Evolutionary conservation across 2,329 filamentous ascomycete species (phyloP).

Genomic region (Fusarium solani-melongenae): DNA sequence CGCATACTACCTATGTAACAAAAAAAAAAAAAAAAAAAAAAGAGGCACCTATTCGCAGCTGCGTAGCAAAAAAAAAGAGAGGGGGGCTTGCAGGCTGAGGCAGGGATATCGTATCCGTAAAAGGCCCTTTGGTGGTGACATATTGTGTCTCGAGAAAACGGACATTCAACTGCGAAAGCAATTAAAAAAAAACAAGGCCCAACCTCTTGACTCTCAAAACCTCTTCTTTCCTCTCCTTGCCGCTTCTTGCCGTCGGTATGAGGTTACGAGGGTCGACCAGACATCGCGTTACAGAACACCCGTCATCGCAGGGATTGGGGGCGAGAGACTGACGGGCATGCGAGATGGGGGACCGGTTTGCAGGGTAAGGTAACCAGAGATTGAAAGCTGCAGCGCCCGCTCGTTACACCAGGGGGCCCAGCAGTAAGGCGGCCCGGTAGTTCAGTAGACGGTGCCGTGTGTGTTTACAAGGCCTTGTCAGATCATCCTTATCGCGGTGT

Average conservation of each 20-base stretch:
- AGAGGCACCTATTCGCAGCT: neutral
- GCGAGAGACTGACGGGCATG: neutral
- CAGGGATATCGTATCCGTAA: slow-evolving; percentile 34
- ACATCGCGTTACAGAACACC: slow-evolving; percentile 21
- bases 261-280: neutral
- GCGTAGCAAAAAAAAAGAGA: neutral
- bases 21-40: neutral
- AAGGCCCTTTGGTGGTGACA: slow-evolving; percentile 25
- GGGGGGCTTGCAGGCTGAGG: neutral
- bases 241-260: slow-evolving; percentile 33
- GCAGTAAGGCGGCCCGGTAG: slow-evolving; percentile 36
- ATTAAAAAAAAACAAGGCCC: neutral
- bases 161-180: neutral
- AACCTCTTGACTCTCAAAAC: slow-evolving; percentile 4
- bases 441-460: slow-evolving; percentile 14
- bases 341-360: slow-evolving; percentile 20
- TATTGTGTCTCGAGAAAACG: neutral
- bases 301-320: slow-evolving; percentile 5
- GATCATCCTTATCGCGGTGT: slow-evolving; percentile 44
- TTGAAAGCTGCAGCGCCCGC: slow-evolving; percentile 24
- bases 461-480: slow-evolving; percentile 33
- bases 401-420: neutral
- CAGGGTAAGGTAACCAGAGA: slow-evolving; percentile 43
- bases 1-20: neutral
- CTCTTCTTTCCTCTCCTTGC: slow-evolving; percentile 38